Conservation (phyloP, 2,329 filamentous ascomycete genomes). For the Hypoxylon sp. region DNA sequence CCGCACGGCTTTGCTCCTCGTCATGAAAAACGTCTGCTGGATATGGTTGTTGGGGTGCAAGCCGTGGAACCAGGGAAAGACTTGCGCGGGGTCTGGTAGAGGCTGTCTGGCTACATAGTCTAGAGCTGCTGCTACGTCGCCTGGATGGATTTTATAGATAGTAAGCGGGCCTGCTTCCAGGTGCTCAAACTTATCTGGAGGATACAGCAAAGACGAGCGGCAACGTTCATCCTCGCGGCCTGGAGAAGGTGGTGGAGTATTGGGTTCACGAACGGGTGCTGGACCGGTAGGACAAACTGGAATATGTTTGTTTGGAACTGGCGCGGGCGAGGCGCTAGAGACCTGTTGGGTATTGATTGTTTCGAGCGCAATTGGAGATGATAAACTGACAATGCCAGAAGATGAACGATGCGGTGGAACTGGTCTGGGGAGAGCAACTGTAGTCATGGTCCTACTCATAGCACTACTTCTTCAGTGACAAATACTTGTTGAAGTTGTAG, state of each 20-base stretch:
- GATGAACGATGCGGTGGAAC: slow-evolving; percentile 61
- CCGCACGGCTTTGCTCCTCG: slow-evolving; percentile 77
- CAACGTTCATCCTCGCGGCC: slow-evolving; percentile 66
- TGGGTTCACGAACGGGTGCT: slow-evolving; percentile 65
- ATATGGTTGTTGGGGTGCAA: slow-evolving; percentile 89
- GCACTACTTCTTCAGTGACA: slow-evolving; percentile 13
- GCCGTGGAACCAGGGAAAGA: slow-evolving; percentile 97
- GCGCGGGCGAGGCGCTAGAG: slow-evolving; percentile 55
- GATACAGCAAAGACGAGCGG: slow-evolving; percentile 79
- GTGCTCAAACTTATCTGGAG: slow-evolving; percentile 73
- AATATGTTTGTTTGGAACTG: slow-evolving; percentile 89
- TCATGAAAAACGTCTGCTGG: slow-evolving; percentile 90
- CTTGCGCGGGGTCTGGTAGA: slow-evolving; percentile 83
- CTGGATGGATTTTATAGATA: slow-evolving; percentile 80
- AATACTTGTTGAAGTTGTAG: slow-evolving; percentile 13
- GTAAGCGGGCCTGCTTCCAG: slow-evolving; percentile 66
- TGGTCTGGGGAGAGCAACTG: slow-evolving; percentile 66
- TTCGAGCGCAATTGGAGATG: slow-evolving; percentile 60
- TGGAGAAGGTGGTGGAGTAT: slow-evolving; percentile 76
- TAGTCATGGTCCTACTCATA: slow-evolving; percentile 61
- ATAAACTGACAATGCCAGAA: slow-evolving; percentile 57
- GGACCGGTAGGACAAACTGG: slow-evolving; percentile 90
- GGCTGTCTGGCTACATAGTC: slow-evolving; percentile 83
- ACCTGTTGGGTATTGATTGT: slow-evolving; percentile 54
- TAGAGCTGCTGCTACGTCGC: slow-evolving; percentile 77